A percentile compares a stretch with the other conserved stretches of the same genome.
These are phyloP conservation scores for Colletotrichum tofieldiae DNA, from an alignment of 2,329 filamentous ascomycete species.

Conservation along the genomic window DNA sequence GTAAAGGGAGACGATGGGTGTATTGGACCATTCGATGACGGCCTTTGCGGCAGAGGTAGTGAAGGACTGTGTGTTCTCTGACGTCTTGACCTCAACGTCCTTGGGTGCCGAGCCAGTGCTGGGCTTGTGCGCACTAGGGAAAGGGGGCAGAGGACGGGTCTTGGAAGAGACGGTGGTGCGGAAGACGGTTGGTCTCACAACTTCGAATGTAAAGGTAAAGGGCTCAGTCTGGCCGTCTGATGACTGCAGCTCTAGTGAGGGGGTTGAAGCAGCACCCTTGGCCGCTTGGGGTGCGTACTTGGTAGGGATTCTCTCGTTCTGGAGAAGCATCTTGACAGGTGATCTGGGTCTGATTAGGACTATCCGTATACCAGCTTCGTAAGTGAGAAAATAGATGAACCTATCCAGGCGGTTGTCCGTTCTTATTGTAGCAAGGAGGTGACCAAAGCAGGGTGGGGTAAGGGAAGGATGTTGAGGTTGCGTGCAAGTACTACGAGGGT, in stretches of 20 bases:
- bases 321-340: conserved; percentile 31
- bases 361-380: not conserved
- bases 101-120: conserved; percentile 4
- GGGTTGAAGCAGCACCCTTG: conserved; percentile 7
- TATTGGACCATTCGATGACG: conserved; percentile 70
- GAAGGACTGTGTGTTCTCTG: conserved; percentile 51
- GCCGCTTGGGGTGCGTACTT: conserved; percentile 36
- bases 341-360: not conserved
- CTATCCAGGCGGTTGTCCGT: not conserved
- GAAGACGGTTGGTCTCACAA: conserved; percentile 75
- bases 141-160: conserved; percentile 75
- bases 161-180: conserved; percentile 76
- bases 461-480: not conserved
- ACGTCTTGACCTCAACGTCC: conserved; percentile 45
- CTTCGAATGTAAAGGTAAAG: conserved; percentile 75
- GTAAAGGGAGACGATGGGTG: conserved; percentile 67
- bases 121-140: conserved; percentile 71
- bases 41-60: conserved; percentile 58
- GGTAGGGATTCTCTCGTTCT: conserved; percentile 34
- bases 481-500: not conserved
- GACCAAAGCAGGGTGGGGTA: not conserved
- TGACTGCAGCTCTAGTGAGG: conserved; percentile 34
- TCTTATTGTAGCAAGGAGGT: not conserved
- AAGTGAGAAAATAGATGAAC: not conserved
- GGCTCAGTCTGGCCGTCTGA: conserved; percentile 46